Conservation (phyloP, 1,139 yeast species). For the Pichia sp. region DNA sequence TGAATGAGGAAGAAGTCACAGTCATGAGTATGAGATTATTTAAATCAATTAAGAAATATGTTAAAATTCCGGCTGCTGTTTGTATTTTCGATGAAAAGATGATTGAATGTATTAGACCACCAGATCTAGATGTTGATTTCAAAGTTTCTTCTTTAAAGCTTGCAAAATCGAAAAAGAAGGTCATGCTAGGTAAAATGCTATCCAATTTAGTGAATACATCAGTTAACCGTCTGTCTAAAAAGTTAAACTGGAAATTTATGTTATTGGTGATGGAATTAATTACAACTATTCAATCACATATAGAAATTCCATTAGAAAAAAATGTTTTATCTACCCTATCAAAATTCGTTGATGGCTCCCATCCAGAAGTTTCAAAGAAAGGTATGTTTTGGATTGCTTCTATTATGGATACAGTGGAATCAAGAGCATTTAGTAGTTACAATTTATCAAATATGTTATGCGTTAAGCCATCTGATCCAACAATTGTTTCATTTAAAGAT, state of each 20-base stretch:
- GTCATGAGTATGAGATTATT: constrained; percentile 47
- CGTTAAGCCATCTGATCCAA: constrained; percentile 30
- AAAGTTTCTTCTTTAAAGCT: constrained; percentile 50
- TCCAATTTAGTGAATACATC: constrained; percentile 41
- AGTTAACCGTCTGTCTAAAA: constrained; percentile 31
- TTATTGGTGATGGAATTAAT: constrained; percentile 51
- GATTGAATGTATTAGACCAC: constrained; percentile 56
- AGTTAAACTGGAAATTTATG: constrained; percentile 67
- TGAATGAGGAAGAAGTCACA: constrained; percentile 54
- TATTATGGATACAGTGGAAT: constrained; percentile 46
- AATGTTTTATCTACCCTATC: constrained; percentile 45
- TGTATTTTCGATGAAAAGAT: constrained; percentile 46
- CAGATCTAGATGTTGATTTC: constrained; percentile 46
- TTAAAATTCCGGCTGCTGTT: constrained; percentile 55
- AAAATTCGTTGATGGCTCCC: constrained; percentile 54
- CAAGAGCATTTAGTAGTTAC: constrained; percentile 51
- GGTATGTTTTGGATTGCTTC: constrained; percentile 61
- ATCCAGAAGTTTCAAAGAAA: constrained; percentile 63
- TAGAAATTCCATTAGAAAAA: constrained; percentile 44
- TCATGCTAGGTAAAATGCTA: constrained; percentile 37
- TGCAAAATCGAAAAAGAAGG: constrained; percentile 56
- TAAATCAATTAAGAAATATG: constrained; percentile 39
- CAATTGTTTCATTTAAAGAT: constrained; percentile 14
- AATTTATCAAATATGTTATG: constrained; percentile 43
- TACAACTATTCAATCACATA: constrained; percentile 48